phyloP scores from a whole-genome alignment of 2,329 filamentous ascomycete genomes.

The Aspergillus thermomutatus region DNA sequence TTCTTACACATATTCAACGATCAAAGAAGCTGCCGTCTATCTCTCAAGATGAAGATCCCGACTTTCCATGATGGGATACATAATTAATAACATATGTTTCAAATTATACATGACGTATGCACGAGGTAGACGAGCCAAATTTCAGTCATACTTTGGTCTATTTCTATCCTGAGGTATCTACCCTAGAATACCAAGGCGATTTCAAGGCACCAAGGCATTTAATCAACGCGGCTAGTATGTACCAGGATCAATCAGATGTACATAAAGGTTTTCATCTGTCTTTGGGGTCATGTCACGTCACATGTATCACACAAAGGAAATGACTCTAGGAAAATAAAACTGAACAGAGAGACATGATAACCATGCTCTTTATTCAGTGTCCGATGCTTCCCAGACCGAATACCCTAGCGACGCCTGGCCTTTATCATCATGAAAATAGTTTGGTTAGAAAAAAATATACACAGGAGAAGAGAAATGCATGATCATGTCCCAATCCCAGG shows the following conservation, averaged over 20 bases:
- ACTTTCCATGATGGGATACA: no score
- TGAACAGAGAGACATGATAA: constrained; percentile 7
- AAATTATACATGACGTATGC: neutral
- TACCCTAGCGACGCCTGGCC: neutral
- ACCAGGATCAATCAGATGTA: neutral
- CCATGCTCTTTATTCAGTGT: neutral
- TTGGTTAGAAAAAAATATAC: neutral
- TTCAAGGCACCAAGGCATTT: neutral
- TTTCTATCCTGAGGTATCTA: neutral
- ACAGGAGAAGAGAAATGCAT: constrained; percentile 6
- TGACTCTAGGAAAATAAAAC: constrained; percentile 2
- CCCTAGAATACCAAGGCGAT: neutral
- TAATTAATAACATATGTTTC: no score
- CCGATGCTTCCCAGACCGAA: neutral
- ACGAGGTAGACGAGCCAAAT: neutral
- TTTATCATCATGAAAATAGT: neutral
- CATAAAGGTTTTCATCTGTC: constrained; percentile 2
- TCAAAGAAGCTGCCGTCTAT: neutral
- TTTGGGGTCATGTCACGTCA: constrained; percentile 13
- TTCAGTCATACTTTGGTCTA: neutral
- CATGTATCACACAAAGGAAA: constrained; percentile 9
- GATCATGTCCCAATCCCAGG: neutral
- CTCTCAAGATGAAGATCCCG: neutral
- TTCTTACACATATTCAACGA: neutral
- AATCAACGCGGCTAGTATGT: neutral